Evolutionary conservation across 768 basidiomycete genomes (phyloP), one percentile per base, ranked within the genome.

Genomic region (Rossbeevera mucosa): DNA sequence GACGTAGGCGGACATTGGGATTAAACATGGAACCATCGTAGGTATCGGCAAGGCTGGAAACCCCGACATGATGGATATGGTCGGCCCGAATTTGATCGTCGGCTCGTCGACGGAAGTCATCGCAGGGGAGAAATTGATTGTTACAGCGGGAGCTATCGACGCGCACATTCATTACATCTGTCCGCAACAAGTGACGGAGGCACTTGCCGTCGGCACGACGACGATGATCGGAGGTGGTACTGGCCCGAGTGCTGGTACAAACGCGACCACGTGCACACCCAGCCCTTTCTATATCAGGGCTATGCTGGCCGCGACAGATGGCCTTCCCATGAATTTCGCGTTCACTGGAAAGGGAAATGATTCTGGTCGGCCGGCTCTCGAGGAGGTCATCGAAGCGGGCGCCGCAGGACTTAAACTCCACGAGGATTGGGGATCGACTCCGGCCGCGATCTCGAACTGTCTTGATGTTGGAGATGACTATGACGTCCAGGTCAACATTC

Each of bases 311-410:
- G 94, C 95, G 5, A 95, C 91, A 12, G 96, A 99, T 64, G 80
- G 80, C 5, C 70, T 97, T 44, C 82, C 94, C 1, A 83, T 96
- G 76, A 97, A 97, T 65, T 92, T 95, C 67, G 90, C 79, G 2
- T 90, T 98, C 64, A 99, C 96, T 1, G 95, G 94, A 13, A 98
- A 96, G 70, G 96, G 94, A 0, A 98, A 97, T 59, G 96, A 99
- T 64, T 80, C 88, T 0, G 92, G 86, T 0, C 73, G 77, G 9
- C 74, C 60, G 2, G 86, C 88, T 4, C 66, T 97, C 48, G 85
- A 84, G 66, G 94, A 96, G 53, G 76, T 94, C 50, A 76, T 95
- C 22, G 74, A 76, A 53, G 91, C 91, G 12, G 94, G 94, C 9
- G 92, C 91, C 1, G 81, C 78, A 13, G 96, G 96, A 2, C 67